Conservation (phyloP, 306 rosid species). For the Canavalia gladiata region DNA sequence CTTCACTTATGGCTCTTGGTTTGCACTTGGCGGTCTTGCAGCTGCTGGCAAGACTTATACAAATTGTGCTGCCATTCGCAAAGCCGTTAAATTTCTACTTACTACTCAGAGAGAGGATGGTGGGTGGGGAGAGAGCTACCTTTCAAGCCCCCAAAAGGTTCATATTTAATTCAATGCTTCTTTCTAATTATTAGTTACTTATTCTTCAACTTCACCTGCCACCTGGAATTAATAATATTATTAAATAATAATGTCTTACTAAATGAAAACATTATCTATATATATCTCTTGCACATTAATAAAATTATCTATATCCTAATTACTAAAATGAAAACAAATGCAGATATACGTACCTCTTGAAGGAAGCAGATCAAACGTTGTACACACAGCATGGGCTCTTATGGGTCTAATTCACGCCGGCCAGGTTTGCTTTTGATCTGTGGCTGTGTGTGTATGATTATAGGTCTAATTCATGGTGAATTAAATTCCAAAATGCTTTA, state of each 20-base stretch:
- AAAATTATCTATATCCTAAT: too few species aligned
- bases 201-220: not conserved
- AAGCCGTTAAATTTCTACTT: conserved; percentile 63
- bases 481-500: not conserved
- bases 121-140: conserved; percentile 84
- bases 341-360: conserved; percentile 65
- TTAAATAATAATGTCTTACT: not conserved
- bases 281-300: too few species aligned
- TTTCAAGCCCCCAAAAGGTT: conserved; percentile 67
- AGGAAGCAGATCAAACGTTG: conserved; percentile 65
- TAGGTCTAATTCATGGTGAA: not conserved
- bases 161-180: not conserved
- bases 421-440: conserved; percentile 50
- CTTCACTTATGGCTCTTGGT: conserved; percentile 71
- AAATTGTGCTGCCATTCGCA: conserved; percentile 58
- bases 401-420: conserved; percentile 71
- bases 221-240: not conserved
- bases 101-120: conserved; percentile 61
- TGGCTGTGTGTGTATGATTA: not conserved
- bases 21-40: conserved; percentile 67
- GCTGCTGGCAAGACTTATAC: conserved; percentile 67
- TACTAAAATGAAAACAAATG: not conserved
- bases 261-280: not conserved
- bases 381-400: conserved; percentile 80
- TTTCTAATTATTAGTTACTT: not conserved